Evolutionary conservation across 1,139 yeast genomes (phyloP).

Genomic region (Yamadazyma dendronema): DNA sequence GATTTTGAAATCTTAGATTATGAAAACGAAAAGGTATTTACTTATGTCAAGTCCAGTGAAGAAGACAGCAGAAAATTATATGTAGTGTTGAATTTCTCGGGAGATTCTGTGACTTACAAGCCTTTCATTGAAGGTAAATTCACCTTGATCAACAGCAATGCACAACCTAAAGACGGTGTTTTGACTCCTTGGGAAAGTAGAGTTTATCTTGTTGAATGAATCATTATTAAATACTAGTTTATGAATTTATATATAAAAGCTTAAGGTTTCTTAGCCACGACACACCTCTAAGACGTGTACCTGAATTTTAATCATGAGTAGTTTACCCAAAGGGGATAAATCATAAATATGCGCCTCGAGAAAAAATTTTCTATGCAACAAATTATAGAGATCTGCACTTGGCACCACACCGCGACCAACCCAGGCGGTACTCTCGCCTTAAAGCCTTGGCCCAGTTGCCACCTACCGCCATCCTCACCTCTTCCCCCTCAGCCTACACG

Average conservation of each 20-base stretch:
- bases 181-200: slow-evolving; percentile 42
- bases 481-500: not conserved
- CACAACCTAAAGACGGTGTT: slow-evolving; percentile 16
- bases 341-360: slow-evolving; percentile 2
- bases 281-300: too few relatives aligned
- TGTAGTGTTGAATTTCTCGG: slow-evolving; percentile 47
- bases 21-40: slow-evolving; percentile 12
- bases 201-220: slow-evolving; percentile 20
- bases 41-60: slow-evolving; percentile 10
- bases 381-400: not conserved
- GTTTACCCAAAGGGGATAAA: not conserved
- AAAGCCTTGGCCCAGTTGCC: too few relatives aligned
- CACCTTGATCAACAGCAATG: slow-evolving; percentile 29
- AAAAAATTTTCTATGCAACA: not conserved
- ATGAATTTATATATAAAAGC: too few relatives aligned
- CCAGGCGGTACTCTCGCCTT: too few relatives aligned
- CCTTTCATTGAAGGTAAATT: slow-evolving; percentile 26
- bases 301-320: not conserved
- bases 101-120: slow-evolving; percentile 28
- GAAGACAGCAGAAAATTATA: slow-evolving; percentile 25
- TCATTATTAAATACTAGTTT: not conserved
- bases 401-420: not conserved
- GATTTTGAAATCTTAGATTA: slow-evolving; percentile 41
- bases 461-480: not conserved
- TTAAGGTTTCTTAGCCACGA: too few relatives aligned